A percentile compares a stretch with the other conserved stretches of the same genome.
These are phyloP conservation scores for Periglandula ipomoeae DNA, from an alignment of 2,329 filamentous ascomycete genomes.

Conservation along the genomic window DNA sequence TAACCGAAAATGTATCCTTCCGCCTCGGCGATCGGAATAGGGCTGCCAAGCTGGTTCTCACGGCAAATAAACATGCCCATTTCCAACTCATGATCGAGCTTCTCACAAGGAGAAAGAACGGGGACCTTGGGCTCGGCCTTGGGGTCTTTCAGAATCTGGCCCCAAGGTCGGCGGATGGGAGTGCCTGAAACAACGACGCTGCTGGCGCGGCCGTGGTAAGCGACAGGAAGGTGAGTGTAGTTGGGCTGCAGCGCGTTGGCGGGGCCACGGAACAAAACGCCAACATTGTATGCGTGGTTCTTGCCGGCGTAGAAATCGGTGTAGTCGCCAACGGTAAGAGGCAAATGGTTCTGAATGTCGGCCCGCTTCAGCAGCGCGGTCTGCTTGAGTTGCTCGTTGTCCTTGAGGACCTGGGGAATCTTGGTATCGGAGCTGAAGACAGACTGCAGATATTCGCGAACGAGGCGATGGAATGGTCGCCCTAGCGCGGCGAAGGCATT, in stretches of 20 bases:
- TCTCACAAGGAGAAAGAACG: constrained; percentile 49
- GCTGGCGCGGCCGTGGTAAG: constrained; percentile 71
- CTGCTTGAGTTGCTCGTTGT: constrained; percentile 24
- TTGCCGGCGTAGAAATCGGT: constrained; percentile 77
- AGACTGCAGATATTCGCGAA: constrained; percentile 61
- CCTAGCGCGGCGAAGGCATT: constrained; percentile 43
- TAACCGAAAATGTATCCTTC: constrained; percentile 64
- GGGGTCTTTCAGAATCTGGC: constrained; percentile 52
- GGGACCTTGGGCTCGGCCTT: constrained; percentile 43
- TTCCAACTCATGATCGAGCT: constrained; percentile 71
- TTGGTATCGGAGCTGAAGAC: constrained; percentile 46
- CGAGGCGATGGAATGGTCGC: constrained; percentile 56
- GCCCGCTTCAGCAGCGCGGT: constrained; percentile 19
- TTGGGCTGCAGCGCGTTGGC: constrained; percentile 71
- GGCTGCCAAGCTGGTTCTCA: constrained; percentile 56
- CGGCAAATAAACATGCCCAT: constrained; percentile 65
- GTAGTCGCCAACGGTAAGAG: constrained; percentile 72
- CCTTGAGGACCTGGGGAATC: constrained; percentile 21
- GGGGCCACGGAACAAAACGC: constrained; percentile 63
- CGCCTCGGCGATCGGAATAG: constrained; percentile 56
- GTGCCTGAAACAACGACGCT: constrained; percentile 69
- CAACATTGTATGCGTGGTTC: constrained; percentile 65
- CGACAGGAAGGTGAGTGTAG: constrained; percentile 72
- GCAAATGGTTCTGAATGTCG: constrained; percentile 58
- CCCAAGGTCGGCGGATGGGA: constrained; percentile 60